Percentiles rank a stretch among this genome's conserved stretches.
These are phyloP conservation scores for Citrus medica DNA, from an alignment of 345 rosid genomes.

Conservation along the genomic window DNA sequence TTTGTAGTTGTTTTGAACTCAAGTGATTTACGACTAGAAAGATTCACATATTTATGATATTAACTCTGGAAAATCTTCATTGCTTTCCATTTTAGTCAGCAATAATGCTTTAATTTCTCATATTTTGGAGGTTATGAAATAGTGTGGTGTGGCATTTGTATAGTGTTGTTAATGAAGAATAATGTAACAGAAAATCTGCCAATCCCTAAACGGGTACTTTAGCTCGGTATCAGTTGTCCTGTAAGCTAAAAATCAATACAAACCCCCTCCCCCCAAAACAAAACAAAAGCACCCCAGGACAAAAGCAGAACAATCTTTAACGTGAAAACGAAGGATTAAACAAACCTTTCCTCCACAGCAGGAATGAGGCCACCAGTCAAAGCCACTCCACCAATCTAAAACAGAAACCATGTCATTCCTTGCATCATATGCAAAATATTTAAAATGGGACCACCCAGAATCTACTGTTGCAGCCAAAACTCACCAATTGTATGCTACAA, in stretches of 20 bases:
- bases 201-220: neutral
- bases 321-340: slow-evolving; percentile 1
- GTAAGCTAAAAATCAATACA: neutral
- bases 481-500: slow-evolving; percentile 84
- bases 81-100: neutral
- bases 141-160: neutral
- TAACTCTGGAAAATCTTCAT: neutral
- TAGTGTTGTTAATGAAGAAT: neutral
- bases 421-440: neutral
- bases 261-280: neutral
- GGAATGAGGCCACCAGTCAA: slow-evolving; percentile 69
- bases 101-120: neutral
- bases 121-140: neutral
- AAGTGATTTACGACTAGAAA: neutral
- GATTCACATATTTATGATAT: neutral
- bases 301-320: neutral
- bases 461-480: slow-evolving; percentile 17
- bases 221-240: neutral
- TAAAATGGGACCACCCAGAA: neutral
- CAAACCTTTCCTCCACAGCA: slow-evolving; percentile 85
- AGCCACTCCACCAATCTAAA: slow-evolving; percentile 92
- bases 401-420: slow-evolving; percentile 26
- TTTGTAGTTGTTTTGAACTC: neutral
- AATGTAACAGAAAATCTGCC: neutral
- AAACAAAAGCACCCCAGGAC: neutral